phyloP scores from a whole-genome alignment of 345 rosid species.

The Salix arbutifolia region DNA sequence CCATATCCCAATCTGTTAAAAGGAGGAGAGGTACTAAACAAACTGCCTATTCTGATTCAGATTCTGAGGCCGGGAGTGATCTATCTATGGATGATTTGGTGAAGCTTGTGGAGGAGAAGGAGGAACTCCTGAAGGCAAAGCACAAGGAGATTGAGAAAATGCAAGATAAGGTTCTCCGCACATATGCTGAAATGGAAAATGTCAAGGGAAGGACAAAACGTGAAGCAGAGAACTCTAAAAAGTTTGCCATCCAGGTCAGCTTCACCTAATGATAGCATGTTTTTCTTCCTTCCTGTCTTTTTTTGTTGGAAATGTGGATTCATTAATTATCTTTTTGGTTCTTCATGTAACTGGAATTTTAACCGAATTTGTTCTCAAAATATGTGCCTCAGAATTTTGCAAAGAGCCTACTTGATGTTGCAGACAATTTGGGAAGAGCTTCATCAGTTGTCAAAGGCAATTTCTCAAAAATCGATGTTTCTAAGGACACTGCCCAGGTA shows the following conservation, averaged over 20 bases:
- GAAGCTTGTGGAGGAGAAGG: constrained; percentile 72
- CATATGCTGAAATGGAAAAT: constrained; percentile 88
- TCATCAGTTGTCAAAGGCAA: constrained; percentile 77
- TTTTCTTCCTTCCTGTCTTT: background rate
- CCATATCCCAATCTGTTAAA: constrained; percentile 26
- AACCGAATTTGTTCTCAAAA: background rate
- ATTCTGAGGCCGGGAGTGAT: constrained; percentile 56
- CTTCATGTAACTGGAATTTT: constrained; percentile 2
- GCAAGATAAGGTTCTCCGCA: constrained; percentile 73
- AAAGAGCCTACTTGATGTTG: constrained; percentile 72
- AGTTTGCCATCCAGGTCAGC: constrained; percentile 78
- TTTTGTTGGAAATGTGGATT: background rate
- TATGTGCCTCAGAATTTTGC: constrained; percentile 67
- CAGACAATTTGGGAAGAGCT: constrained; percentile 92
- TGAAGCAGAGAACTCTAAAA: constrained; percentile 81
- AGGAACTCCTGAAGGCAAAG: constrained; percentile 62
- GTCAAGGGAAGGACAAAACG: constrained; percentile 78
- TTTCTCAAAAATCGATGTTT: constrained; percentile 60
- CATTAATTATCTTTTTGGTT: background rate
- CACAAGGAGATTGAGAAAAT: constrained; percentile 54
- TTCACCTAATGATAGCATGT: background rate
- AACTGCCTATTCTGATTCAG: constrained; percentile 54
- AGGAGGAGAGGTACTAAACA: constrained; percentile 40
- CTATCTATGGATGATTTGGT: constrained; percentile 67
- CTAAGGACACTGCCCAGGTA: constrained; percentile 58